A percentile compares a stretch with the other conserved stretches of the same genome.
These are phyloP conservation scores for Fallopia convolvulus DNA, from an alignment of 148 eudicot genomes.

Conservation along the genomic window DNA sequence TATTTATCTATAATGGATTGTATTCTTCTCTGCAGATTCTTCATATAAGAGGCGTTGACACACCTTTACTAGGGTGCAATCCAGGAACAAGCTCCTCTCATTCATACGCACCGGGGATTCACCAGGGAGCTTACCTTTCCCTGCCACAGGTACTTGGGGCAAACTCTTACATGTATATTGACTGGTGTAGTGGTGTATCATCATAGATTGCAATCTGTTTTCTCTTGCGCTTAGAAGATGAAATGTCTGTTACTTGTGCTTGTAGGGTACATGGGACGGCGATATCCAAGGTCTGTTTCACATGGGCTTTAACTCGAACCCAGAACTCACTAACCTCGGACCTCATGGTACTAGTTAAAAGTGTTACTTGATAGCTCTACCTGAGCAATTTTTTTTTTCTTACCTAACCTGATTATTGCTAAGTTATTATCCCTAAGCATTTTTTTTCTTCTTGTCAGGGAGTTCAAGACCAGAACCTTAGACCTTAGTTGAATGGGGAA, in stretches of 20 bases:
- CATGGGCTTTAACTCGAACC: background rate
- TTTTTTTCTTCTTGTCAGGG: background rate
- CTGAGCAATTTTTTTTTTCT: too few species aligned
- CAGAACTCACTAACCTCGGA: background rate
- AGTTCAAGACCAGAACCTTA: background rate
- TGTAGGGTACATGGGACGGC: background rate
- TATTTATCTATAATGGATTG: slow-evolving; percentile 3
- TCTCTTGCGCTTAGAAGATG: background rate
- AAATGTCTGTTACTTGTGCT: background rate
- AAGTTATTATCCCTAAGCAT: background rate
- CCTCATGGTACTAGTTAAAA: background rate
- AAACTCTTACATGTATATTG: background rate
- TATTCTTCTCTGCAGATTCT: slow-evolving; percentile 49
- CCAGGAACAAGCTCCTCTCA: slow-evolving; percentile 52
- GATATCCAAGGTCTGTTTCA: background rate
- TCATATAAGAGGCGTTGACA: too few species aligned
- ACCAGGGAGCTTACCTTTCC: slow-evolving; percentile 16
- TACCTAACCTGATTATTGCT: background rate
- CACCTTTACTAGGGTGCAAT: slow-evolving; percentile 42
- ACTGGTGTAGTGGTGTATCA: background rate
- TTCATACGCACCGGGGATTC: slow-evolving; percentile 41
- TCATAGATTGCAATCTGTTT: background rate
- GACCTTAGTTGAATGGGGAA: background rate
- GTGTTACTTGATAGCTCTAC: background rate
- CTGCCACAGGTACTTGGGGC: background rate